Conservation (phyloP, 2,329 filamentous ascomycete genomes). For the Pochonia chlamydosporia region DNA sequence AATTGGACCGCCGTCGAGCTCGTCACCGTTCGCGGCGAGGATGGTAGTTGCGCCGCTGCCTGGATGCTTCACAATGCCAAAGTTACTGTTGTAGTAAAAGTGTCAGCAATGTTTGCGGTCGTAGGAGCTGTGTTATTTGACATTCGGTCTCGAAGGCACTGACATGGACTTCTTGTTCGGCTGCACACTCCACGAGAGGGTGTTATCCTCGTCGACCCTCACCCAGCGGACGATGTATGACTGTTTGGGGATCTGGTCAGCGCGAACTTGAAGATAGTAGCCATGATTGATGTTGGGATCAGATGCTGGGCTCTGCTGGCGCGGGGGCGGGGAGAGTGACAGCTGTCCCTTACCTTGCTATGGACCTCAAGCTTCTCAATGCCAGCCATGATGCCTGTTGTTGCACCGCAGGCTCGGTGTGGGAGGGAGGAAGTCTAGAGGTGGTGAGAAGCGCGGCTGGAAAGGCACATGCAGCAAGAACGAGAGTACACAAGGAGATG, state of each 20-base stretch:
- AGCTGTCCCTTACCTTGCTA: slow-evolving; percentile 64
- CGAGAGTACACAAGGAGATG: not conserved
- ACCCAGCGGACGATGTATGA: slow-evolving; percentile 98
- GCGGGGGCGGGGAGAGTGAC: not conserved
- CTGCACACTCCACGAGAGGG: slow-evolving; percentile 95
- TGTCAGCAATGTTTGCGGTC: slow-evolving; percentile 10
- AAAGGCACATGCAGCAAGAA: not conserved
- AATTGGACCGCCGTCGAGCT: slow-evolving; percentile 39
- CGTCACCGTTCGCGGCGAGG: slow-evolving; percentile 35
- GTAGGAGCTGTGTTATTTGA: not conserved
- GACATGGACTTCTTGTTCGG: slow-evolving; percentile 96
- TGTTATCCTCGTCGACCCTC: slow-evolving; percentile 81
- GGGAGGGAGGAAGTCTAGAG: not conserved
- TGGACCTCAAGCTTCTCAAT: slow-evolving; percentile 97
- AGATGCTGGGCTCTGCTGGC: not conserved
- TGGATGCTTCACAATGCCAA: slow-evolving; percentile 96
- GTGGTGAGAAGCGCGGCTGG: not conserved
- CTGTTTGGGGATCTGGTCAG: slow-evolving; percentile 49
- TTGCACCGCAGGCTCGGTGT: not conserved
- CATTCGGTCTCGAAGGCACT: slow-evolving; percentile 1
- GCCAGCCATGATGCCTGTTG: slow-evolving; percentile 61
- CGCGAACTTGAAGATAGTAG: not conserved
- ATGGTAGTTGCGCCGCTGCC: slow-evolving; percentile 57
- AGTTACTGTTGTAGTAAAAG: slow-evolving; percentile 55
- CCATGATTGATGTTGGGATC: not conserved